These are phyloP conservation scores for Colletotrichum truncatum DNA, from an alignment of 2,329 filamentous ascomycete genomes.

Conservation along the genomic window DNA sequence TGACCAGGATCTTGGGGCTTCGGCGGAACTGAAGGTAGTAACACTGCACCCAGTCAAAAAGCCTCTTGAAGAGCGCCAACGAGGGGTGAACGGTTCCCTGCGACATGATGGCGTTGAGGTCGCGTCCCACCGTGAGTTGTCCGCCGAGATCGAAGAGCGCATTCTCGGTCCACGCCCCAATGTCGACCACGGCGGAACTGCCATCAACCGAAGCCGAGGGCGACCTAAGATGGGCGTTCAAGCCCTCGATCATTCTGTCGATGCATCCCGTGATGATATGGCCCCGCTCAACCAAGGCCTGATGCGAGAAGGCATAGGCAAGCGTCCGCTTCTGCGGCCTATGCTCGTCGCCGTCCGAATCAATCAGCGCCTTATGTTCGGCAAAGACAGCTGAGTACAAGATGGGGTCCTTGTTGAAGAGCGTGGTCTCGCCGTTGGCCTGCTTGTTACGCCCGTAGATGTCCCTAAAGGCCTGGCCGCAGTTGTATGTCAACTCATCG, in stretches of 20 bases:
- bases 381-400: background rate
- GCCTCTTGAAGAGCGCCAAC: background rate
- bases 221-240: background rate
- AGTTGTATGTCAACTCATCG: constrained; percentile 38
- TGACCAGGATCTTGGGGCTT: background rate
- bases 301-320: background rate
- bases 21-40: constrained; percentile 5
- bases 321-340: background rate
- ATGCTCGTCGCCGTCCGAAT: background rate
- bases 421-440: background rate
- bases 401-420: background rate
- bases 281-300: background rate
- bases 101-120: constrained; percentile 6
- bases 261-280: background rate
- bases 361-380: constrained; percentile 1
- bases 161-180: constrained; percentile 1
- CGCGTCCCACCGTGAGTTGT: constrained; percentile 3
- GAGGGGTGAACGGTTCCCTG: background rate
- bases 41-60: background rate
- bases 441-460: constrained; percentile 42
- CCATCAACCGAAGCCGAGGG: background rate
- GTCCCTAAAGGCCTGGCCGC: constrained; percentile 44
- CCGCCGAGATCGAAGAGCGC: constrained; percentile 8
- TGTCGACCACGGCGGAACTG: background rate
- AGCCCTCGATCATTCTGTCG: constrained; percentile 1